Conservation (phyloP, 345 rosid species). For the Bruguiera parviflora region DNA sequence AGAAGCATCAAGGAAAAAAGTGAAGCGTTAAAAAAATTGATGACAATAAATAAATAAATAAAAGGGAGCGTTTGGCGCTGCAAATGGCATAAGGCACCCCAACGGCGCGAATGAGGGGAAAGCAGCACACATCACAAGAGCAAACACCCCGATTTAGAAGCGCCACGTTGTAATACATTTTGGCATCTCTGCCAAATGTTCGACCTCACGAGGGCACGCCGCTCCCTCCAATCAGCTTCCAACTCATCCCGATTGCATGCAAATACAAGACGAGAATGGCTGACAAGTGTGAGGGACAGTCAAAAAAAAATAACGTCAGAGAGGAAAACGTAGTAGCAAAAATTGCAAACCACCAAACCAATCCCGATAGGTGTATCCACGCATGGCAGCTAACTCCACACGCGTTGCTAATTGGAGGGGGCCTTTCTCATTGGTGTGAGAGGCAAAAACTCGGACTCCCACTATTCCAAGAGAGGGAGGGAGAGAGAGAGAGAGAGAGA, state of each 20-base stretch:
- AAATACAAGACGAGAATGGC: neutral
- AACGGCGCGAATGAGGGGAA: conserved; percentile 3
- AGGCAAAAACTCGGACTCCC: neutral
- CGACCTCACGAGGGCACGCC: neutral
- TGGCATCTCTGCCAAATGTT: neutral
- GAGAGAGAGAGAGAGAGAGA: neutral
- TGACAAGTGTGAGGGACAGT: conserved; percentile 24
- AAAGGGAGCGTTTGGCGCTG: neutral
- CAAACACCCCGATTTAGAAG: conserved; percentile 10
- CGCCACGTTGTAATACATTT: conserved; percentile 10
- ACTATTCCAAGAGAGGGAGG: neutral
- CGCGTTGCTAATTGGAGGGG: conserved; percentile 41
- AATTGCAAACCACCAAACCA: conserved; percentile 25
- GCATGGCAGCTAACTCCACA: conserved; percentile 70
- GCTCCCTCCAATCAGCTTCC: conserved; percentile 26
- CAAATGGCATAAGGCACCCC: conserved; percentile 17
- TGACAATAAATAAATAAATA: too few relatives aligned
- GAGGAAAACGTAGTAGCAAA: neutral
- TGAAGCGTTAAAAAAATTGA: too few relatives aligned
- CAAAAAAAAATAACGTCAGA: conserved; percentile 21
- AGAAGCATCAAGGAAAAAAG: too few relatives aligned
- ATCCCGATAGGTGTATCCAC: conserved; percentile 69
- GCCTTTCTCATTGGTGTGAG: conserved; percentile 36
- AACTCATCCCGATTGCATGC: conserved; percentile 53
- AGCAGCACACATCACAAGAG: conserved; percentile 14